Evolutionary conservation across 177 flowering plant species (phyloP).

Genomic region (Vitis hybrid): DNA sequence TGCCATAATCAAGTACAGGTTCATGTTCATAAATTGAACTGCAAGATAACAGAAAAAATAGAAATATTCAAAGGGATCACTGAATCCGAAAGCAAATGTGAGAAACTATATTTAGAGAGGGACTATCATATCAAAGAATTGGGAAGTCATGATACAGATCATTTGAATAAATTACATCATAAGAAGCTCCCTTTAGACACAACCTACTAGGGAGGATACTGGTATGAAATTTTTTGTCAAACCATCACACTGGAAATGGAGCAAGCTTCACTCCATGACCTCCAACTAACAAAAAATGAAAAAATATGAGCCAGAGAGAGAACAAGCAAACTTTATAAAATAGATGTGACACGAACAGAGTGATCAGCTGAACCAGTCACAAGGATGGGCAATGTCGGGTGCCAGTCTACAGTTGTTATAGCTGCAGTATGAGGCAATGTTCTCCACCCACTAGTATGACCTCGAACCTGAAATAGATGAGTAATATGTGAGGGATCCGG

Average conservation of each 20-base stretch:
- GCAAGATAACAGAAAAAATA: no score
- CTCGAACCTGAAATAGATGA: slow-evolving; percentile 51
- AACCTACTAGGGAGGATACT: not conserved
- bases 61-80: no score
- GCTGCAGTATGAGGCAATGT: slow-evolving; percentile 77
- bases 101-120: not conserved
- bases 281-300: not conserved
- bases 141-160: not conserved
- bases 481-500: not conserved
- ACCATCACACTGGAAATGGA: not conserved
- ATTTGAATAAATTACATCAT: slow-evolving; percentile 2
- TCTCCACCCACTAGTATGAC: slow-evolving; percentile 49
- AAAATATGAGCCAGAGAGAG: not conserved
- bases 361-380: slow-evolving; percentile 92
- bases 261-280: not conserved
- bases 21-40: no score
- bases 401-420: slow-evolving; percentile 96
- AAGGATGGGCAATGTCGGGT: slow-evolving; percentile 83
- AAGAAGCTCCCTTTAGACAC: not conserved
- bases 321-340: slow-evolving; percentile 15
- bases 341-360: slow-evolving; percentile 79
- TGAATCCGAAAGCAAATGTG: no score
- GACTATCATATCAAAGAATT: not conserved
- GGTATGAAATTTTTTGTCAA: not conserved
- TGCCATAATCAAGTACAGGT: no score